Evolutionary conservation across 148 eudicot species (phyloP).

Genomic region (Cornus kousa): DNA sequence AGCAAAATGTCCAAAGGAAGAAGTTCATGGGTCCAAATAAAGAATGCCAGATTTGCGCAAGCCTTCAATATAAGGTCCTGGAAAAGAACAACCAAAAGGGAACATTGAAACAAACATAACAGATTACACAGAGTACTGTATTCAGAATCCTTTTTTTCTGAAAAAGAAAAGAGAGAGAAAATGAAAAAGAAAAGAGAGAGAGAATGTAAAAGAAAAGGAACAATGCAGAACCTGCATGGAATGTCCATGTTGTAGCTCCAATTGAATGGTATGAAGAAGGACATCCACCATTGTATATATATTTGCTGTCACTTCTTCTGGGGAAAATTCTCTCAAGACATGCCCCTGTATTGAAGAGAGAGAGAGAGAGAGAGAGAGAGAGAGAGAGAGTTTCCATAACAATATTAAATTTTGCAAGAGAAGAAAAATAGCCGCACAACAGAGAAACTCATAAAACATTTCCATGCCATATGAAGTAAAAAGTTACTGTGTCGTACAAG

Average conservation of each 20-base stretch:
- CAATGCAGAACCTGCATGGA: conserved; percentile 55
- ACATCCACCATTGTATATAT: conserved; percentile 99
- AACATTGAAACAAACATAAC: neutral
- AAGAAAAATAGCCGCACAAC: neutral
- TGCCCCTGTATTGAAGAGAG: conserved; percentile 51
- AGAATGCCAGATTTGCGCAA: conserved; percentile 69
- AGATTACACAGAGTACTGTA: neutral
- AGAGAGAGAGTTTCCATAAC: neutral
- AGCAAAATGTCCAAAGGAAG: conserved; percentile 94
- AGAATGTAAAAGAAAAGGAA: neutral
- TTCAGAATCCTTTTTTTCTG: neutral
- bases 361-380: conserved; percentile 8
- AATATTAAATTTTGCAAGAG: neutral
- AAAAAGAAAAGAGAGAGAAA: neutral
- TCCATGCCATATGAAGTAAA: neutral
- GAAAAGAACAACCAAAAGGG: conserved; percentile 14
- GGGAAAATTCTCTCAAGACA: conserved; percentile 90
- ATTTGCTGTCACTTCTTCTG: conserved; percentile 97
- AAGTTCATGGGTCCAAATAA: conserved; percentile 89
- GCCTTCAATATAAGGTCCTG: conserved; percentile 91
- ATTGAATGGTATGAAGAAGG: conserved; percentile 78
- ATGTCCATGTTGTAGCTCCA: conserved; percentile 87
- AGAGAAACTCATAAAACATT: neutral
- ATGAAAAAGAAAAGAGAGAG: neutral
- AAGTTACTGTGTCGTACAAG: conserved; percentile 43